Evolutionary conservation across 1,284 basidiomycete genomes (phyloP).

Genomic region (Sporisorium exsertum): DNA sequence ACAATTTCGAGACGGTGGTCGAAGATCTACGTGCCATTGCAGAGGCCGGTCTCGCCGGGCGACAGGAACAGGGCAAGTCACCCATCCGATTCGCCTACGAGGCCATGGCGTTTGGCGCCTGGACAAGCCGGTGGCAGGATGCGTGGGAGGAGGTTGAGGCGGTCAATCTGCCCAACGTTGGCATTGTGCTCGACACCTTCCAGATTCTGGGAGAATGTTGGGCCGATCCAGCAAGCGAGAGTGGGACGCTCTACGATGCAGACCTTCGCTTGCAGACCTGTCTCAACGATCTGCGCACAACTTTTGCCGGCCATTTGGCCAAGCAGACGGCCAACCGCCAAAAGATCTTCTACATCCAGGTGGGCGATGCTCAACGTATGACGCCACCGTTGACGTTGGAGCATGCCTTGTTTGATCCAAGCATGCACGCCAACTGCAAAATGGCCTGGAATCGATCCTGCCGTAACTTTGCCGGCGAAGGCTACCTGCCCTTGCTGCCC

Average conservation of each 20-base stretch:
- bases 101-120: constrained; percentile 50
- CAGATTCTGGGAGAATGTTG: constrained; percentile 68
- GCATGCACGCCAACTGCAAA: constrained; percentile 22
- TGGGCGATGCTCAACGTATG: constrained; percentile 20
- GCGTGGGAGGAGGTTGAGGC: constrained; percentile 64
- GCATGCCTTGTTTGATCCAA: constrained; percentile 17
- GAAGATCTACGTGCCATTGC: constrained; percentile 23
- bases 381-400: constrained; percentile 14
- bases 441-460: constrained; percentile 20
- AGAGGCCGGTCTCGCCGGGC: constrained; percentile 14
- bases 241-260: constrained; percentile 22
- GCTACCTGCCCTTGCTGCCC: constrained; percentile 14
- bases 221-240: constrained; percentile 50
- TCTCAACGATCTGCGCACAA: constrained; percentile 13
- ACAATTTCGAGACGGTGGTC: constrained; percentile 13
- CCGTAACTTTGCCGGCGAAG: constrained; percentile 17
- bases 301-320: constrained; percentile 9
- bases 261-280: constrained; percentile 8
- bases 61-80: constrained; percentile 11
- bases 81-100: constrained; percentile 28
- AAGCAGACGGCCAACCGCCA: constrained; percentile 11
- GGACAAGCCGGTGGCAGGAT: constrained; percentile 59
- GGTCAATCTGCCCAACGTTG: constrained; percentile 64
- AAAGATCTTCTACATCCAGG: constrained; percentile 24
- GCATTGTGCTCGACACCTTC: constrained; percentile 69